Evolutionary conservation across 345 rosid genomes (phyloP).

Genomic region (Pelargonium nanum): DNA sequence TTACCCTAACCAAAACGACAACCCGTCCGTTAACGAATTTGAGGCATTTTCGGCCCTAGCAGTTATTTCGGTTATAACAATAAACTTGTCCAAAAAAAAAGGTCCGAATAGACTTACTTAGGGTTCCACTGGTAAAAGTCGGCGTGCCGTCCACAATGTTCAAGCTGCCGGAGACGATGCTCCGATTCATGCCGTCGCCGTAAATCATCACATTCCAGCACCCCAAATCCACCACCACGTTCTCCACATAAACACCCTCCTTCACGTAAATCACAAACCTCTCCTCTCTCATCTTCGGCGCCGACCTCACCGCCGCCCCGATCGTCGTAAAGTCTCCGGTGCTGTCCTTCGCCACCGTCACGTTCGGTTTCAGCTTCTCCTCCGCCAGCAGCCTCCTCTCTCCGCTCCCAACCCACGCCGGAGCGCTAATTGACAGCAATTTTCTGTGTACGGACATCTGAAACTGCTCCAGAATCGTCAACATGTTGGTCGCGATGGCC

Average conservation of each 20-base stretch:
- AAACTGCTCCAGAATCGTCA: neutral
- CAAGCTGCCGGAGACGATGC: conserved; percentile 22
- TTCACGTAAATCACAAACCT: conserved; percentile 22
- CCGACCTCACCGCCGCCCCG: conserved; percentile 18
- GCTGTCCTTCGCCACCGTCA: conserved; percentile 24
- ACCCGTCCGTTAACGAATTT: too few species aligned
- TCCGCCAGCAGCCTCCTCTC: conserved; percentile 6
- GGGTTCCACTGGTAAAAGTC: conserved; percentile 24
- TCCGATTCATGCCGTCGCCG: conserved; percentile 36
- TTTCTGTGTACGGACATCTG: conserved; percentile 6
- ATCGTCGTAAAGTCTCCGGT: conserved; percentile 22
- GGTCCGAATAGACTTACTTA: conserved; percentile 13
- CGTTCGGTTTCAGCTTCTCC: conserved; percentile 12
- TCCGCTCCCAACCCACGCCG: conserved; percentile 1
- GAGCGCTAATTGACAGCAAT: conserved; percentile 13
- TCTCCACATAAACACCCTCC: conserved; percentile 25
- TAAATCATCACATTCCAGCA: conserved; percentile 30
- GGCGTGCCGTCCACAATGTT: conserved; percentile 18
- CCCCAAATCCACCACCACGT: conserved; percentile 15
- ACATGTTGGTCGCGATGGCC: conserved; percentile 18
- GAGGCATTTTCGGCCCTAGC: neutral
- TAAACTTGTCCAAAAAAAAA: neutral
- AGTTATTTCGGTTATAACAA: neutral
- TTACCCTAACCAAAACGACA: too few species aligned
- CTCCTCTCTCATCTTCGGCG: conserved; percentile 15